A percentile compares a stretch with the other conserved stretches of the same genome.
phyloP scores from a whole-genome alignment of 2,329 filamentous ascomycete genomes.

The Colletotrichum agaves region DNA sequence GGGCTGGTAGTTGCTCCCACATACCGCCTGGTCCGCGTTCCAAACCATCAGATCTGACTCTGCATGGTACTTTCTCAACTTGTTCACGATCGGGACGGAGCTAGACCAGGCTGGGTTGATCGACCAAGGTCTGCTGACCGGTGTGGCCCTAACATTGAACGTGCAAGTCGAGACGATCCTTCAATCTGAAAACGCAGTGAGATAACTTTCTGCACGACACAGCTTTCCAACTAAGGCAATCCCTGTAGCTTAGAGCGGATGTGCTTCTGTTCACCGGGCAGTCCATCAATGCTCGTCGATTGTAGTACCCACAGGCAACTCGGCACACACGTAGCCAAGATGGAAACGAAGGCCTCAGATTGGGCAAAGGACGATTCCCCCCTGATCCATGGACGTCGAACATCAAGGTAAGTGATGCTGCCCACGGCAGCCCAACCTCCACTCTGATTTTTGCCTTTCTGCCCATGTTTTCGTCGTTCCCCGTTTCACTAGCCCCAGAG shows the following conservation, averaged over 20 bases:
- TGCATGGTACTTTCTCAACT: slow-evolving; percentile 14
- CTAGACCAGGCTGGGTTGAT: neutral
- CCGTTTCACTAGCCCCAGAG: slow-evolving; percentile 28
- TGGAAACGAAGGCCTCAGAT: neutral
- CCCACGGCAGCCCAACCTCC: neutral
- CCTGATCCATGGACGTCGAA: slow-evolving; percentile 31
- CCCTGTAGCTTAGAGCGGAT: slow-evolving; percentile 3
- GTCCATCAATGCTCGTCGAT: slow-evolving; percentile 14
- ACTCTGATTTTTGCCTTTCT: slow-evolving; percentile 2
- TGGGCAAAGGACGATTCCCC: neutral
- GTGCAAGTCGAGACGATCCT: slow-evolving; percentile 9
- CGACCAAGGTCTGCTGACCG: neutral
- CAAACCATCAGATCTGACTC: slow-evolving; percentile 29
- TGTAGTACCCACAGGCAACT: neutral
- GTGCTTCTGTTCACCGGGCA: neutral
- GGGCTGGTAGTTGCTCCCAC: slow-evolving; percentile 29
- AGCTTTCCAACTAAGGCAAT: neutral
- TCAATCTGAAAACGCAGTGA: slow-evolving; percentile 11
- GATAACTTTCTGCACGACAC: neutral
- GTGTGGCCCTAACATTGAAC: slow-evolving; percentile 2
- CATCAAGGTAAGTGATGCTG: slow-evolving; percentile 7
- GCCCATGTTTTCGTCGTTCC: slow-evolving; percentile 23
- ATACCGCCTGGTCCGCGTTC: slow-evolving; percentile 12
- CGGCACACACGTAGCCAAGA: neutral
- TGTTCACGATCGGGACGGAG: slow-evolving; percentile 14